Evolutionary conservation across 805 yeast genomes (phyloP), one percentile per base, ranked within the genome.

Genomic region (Lipomyces yamanashiensis): DNA sequence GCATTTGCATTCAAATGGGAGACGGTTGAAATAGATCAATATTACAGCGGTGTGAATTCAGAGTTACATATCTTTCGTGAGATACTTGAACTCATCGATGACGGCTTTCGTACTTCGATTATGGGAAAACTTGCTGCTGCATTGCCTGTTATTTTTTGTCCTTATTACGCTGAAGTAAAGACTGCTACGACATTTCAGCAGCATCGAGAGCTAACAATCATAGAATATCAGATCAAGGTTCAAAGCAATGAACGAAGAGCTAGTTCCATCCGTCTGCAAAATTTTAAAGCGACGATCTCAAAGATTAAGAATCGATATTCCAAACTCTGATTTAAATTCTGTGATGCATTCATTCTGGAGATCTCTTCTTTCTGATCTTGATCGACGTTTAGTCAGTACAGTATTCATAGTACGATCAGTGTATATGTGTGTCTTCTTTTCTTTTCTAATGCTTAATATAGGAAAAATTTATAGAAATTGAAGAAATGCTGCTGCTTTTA

Each of bases 61-160:
- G 13, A 28, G 5, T 19, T 44, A 9, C 36, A 40, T 2, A n/a
- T 37, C 7, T 10, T 39, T 12, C 6, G 21, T 7, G 58, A 41
- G 28, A 40, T 54, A 40, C 52, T 62, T 10, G 13, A 17, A 4
- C 33, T 62, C 15, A 43, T 40, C 12, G 66, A 62, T 17, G 33
- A 39, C 7, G 54, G 62, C 5, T 34, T 62, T 48, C 59, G 62
- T 7, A 37, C 17, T 7, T 19, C 54, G 13, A 49, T 62, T 8
- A 41, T 51, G 19, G 56, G 51, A 33, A 53, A 54, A 19, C 59
- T 62, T 28, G 62, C 66, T 4, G 37, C 33, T n/a, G 7, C 43
- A 7, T 37, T 62, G 34, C 66, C 66, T 2, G 44, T 62, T 6
- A 7, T 58, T 23, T 58, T 62, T 40, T 58, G 62, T 53, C 65